Percentiles rank a stretch among this genome's conserved stretches.
Conservation (phyloP, 139 green algal genomes). For the Chlamydomonas applanata region DNA sequence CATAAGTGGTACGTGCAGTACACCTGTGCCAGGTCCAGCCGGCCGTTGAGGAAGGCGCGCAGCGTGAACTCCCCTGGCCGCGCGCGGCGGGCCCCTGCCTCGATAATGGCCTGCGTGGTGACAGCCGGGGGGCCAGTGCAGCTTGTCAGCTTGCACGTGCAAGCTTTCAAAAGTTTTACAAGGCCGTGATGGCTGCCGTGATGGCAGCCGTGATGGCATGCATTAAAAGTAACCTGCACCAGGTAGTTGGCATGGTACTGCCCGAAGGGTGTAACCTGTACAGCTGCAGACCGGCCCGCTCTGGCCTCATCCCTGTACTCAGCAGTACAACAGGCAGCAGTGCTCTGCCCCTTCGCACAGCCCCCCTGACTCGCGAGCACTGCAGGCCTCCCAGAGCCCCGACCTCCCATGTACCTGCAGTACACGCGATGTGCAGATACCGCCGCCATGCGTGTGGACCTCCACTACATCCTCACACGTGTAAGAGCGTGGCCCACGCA, state of each 20-base stretch:
- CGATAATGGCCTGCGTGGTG: constrained; percentile 45
- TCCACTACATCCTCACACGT: constrained; percentile 96
- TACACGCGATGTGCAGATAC: constrained; percentile 75
- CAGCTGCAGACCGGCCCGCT: too few species aligned
- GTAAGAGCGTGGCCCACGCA: constrained; percentile 86
- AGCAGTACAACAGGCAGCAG: too few species aligned
- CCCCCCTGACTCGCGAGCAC: neutral
- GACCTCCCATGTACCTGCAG: constrained; percentile 38
- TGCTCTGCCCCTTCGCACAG: too few species aligned
- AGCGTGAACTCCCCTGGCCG: constrained; percentile 94
- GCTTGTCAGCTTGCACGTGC: too few species aligned
- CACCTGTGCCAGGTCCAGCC: constrained; percentile 83
- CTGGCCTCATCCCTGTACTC: too few species aligned
- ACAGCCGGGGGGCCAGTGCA: too few species aligned
- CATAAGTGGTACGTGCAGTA: neutral
- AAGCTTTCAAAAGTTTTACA: too few species aligned
- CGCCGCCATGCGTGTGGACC: constrained; percentile 91
- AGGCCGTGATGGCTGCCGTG: neutral
- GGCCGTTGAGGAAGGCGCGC: constrained; percentile 95
- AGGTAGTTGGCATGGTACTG: neutral
- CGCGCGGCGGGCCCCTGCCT: constrained; percentile 76
- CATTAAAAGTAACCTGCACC: neutral
- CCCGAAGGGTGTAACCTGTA: neutral
- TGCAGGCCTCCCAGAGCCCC: neutral
- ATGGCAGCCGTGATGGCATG: neutral